phyloP scores from a whole-genome alignment of 371 early-diverging fungal species.

The Paraphysoderma sedebokerense region DNA sequence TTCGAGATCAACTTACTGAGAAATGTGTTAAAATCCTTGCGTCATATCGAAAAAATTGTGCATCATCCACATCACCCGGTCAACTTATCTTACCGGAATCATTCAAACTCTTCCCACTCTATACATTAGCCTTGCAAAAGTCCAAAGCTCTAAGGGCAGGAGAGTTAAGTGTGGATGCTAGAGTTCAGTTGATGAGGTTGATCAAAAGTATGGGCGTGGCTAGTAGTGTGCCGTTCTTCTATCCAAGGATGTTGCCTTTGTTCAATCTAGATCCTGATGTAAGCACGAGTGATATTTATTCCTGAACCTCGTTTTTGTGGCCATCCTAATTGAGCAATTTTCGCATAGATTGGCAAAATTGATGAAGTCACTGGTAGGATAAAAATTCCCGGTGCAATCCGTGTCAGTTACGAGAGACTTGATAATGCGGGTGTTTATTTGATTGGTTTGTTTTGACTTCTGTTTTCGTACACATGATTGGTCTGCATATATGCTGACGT shows the following conservation, averaged over 20 bases:
- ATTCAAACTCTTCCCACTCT: conserved; percentile 87
- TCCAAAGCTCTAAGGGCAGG: conserved; percentile 50
- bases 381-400: conserved; percentile 41
- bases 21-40: conserved; percentile 73
- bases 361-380: conserved; percentile 14
- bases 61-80: conserved; percentile 70
- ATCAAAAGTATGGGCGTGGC: conserved; percentile 50
- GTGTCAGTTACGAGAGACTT: conserved; percentile 60
- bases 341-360: conserved; percentile 7
- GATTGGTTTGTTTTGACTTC: conserved; percentile 17
- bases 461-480: background rate
- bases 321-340: conserved; percentile 7
- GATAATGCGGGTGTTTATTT: conserved; percentile 53
- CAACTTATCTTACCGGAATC: conserved; percentile 93
- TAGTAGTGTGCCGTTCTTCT: conserved; percentile 50
- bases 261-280: conserved; percentile 42
- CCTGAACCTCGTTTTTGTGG: conserved; percentile 7
- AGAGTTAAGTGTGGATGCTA: conserved; percentile 44
- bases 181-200: conserved; percentile 56
- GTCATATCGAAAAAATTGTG: conserved; percentile 83
- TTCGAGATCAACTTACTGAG: conserved; percentile 71
- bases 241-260: conserved; percentile 64
- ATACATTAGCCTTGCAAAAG: conserved; percentile 66
- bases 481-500: too few relatives aligned
- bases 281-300: conserved; percentile 2